These are phyloP conservation scores for Hygrophorus russula DNA, from an alignment of 768 basidiomycete species.

Conservation along the genomic window DNA sequence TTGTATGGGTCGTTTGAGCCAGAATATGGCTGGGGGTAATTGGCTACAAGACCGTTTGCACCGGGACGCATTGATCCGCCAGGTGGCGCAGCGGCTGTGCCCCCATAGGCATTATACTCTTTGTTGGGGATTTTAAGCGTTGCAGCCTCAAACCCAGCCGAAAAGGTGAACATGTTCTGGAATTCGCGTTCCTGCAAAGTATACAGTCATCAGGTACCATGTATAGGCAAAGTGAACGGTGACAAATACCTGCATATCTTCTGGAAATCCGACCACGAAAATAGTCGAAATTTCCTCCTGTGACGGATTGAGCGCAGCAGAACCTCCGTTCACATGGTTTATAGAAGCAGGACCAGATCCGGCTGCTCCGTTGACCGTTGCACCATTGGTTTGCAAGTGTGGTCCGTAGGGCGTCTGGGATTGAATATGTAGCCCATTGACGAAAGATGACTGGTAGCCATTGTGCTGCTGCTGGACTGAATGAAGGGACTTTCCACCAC, in stretches of 20 bases:
- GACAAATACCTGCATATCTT: constrained; percentile 83
- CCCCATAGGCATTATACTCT: constrained; percentile 69
- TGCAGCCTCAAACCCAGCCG: constrained; percentile 90
- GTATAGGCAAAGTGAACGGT: constrained; percentile 1
- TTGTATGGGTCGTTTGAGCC: constrained; percentile 78
- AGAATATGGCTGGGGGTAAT: constrained; percentile 25
- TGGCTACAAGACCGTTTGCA: constrained; percentile 19
- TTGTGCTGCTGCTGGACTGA: constrained; percentile 17
- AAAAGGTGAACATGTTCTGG: constrained; percentile 99
- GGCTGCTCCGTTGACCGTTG: constrained; percentile 11
- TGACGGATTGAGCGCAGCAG: constrained; percentile 16
- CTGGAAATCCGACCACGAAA: constrained; percentile 98
- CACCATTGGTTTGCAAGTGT: constrained; percentile 38
- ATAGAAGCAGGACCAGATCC: constrained; percentile 17
- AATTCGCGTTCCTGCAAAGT: constrained; percentile 86
- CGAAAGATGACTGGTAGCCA: constrained; percentile 9
- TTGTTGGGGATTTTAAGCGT: constrained; percentile 96
- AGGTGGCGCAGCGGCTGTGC: constrained; percentile 8
- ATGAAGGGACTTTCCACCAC: neutral
- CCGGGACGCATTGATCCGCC: constrained; percentile 15
- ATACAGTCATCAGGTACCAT: constrained; percentile 9
- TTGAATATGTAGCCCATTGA: constrained; percentile 36
- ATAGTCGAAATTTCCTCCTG: constrained; percentile 93
- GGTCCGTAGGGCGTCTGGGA: constrained; percentile 73
- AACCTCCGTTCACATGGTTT: constrained; percentile 16